A percentile compares a stretch with the other conserved stretches of the same genome.
These are phyloP conservation scores for Suillus luteus DNA, from an alignment of 768 basidiomycete genomes.

Conservation along the genomic window DNA sequence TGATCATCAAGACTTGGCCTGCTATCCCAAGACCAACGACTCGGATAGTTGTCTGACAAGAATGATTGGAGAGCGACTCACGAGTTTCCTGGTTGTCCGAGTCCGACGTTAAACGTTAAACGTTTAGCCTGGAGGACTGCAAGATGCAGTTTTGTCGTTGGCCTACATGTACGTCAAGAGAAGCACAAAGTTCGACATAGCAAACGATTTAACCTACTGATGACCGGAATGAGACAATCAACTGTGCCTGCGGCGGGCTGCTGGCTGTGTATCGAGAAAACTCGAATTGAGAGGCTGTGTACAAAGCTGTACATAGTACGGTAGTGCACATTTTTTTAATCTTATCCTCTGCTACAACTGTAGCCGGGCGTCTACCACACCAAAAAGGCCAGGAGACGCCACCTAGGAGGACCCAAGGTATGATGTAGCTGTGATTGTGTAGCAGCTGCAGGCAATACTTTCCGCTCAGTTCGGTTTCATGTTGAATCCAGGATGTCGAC, in stretches of 20 bases:
- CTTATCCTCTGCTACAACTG: not conserved
- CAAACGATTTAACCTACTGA: constrained; percentile 3
- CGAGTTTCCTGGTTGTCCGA: not conserved
- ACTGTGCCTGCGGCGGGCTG: not conserved
- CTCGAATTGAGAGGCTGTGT: not conserved
- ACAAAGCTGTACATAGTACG: too few relatives aligned
- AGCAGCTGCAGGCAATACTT: not conserved
- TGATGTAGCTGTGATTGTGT: not conserved
- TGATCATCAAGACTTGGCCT: not conserved
- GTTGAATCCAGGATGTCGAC: not conserved
- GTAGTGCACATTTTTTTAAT: not conserved
- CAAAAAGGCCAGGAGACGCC: not conserved
- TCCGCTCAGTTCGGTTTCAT: not conserved
- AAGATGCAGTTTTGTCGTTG: not conserved
- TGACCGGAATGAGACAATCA: not conserved
- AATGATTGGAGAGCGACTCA: not conserved
- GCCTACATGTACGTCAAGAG: not conserved
- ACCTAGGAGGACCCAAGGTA: not conserved
- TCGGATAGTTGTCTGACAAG: not conserved
- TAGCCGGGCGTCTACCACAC: not conserved
- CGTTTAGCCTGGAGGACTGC: not conserved
- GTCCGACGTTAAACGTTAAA: not conserved
- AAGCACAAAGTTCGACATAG: not conserved
- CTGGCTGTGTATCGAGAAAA: not conserved
- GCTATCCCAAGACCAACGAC: not conserved